Conservation (phyloP, 2,329 filamentous ascomycete species). For the Allantophomopsis lycopodina region DNA sequence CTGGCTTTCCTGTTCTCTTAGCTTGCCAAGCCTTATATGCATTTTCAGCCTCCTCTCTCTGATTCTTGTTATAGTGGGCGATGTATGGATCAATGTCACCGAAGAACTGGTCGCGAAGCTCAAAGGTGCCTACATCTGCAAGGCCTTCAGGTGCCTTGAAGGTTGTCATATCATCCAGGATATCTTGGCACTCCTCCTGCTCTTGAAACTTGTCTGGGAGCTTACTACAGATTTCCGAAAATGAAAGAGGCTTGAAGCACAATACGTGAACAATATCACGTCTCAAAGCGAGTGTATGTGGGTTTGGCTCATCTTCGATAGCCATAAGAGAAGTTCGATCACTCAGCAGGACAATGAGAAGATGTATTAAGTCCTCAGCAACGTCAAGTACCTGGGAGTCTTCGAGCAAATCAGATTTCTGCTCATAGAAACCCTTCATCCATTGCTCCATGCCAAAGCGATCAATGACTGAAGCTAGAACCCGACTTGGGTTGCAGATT, state of each 20-base stretch:
- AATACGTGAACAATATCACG: conserved; percentile 87
- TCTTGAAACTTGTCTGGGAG: conserved; percentile 84
- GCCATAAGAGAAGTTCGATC: conserved; percentile 73
- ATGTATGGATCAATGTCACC: conserved; percentile 91
- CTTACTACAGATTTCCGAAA: conserved; percentile 78
- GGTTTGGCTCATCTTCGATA: conserved; percentile 47
- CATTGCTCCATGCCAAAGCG: conserved; percentile 80
- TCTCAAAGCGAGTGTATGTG: conserved; percentile 59
- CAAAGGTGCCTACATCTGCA: conserved; percentile 86
- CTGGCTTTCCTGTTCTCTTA: conserved; percentile 69
- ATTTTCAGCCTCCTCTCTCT: conserved; percentile 86
- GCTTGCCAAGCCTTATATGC: conserved; percentile 80
- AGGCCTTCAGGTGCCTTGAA: conserved; percentile 87
- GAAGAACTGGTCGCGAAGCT: conserved; percentile 74
- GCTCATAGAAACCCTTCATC: conserved; percentile 72
- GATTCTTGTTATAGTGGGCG: conserved; percentile 92
- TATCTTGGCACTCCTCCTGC: conserved; percentile 71
- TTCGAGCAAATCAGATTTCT: conserved; percentile 62
- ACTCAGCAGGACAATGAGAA: conserved; percentile 81
- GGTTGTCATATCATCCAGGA: conserved; percentile 76
- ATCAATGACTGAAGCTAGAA: conserved; percentile 81
- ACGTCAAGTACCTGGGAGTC: conserved; percentile 83
- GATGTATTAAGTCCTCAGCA: conserved; percentile 88
- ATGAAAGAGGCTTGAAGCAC: conserved; percentile 92
- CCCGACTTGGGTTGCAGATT: conserved; percentile 67